phyloP scores from a whole-genome alignment of 2,329 filamentous ascomycete genomes.

The Alternaria brassicae region DNA sequence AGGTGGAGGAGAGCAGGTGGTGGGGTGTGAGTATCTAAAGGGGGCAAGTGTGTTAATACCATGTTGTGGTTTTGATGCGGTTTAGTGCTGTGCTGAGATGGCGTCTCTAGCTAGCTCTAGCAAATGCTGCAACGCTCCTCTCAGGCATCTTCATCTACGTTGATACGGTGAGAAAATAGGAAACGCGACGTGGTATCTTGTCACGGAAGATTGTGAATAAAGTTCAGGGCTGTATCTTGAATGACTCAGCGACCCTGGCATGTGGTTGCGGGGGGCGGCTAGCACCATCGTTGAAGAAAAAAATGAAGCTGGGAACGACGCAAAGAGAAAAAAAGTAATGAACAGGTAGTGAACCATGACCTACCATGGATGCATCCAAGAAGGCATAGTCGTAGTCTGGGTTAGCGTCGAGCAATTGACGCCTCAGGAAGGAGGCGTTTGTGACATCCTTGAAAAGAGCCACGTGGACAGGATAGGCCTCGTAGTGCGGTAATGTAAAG shows the following conservation, averaged over 20 bases:
- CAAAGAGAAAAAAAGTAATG: slow-evolving; percentile 8
- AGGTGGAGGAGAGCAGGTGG: slow-evolving; percentile 78
- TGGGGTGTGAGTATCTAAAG: slow-evolving; percentile 71
- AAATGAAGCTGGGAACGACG: background rate
- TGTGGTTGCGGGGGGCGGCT: background rate
- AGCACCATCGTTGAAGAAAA: background rate
- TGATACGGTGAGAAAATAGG: background rate
- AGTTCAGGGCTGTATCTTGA: background rate
- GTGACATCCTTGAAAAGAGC: slow-evolving; percentile 77
- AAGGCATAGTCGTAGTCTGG: slow-evolving; percentile 90
- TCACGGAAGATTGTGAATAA: background rate
- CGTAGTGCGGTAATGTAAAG: slow-evolving; percentile 77
- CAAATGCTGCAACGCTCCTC: background rate
- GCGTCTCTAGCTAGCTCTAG: background rate
- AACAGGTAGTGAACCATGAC: slow-evolving; percentile 17
- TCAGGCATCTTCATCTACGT: background rate
- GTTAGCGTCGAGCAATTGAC: slow-evolving; percentile 86
- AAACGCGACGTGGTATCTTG: background rate
- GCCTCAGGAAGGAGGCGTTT: slow-evolving; percentile 79
- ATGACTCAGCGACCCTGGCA: slow-evolving; percentile 1
- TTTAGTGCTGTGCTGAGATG: too few species aligned
- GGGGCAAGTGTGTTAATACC: background rate
- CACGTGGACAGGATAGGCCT: slow-evolving; percentile 72
- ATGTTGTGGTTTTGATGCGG: background rate
- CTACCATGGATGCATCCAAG: slow-evolving; percentile 81